Evolutionary conservation across 352 stramenopile genomes (phyloP).

Genomic region (Globisporangium sylvaticum): DNA sequence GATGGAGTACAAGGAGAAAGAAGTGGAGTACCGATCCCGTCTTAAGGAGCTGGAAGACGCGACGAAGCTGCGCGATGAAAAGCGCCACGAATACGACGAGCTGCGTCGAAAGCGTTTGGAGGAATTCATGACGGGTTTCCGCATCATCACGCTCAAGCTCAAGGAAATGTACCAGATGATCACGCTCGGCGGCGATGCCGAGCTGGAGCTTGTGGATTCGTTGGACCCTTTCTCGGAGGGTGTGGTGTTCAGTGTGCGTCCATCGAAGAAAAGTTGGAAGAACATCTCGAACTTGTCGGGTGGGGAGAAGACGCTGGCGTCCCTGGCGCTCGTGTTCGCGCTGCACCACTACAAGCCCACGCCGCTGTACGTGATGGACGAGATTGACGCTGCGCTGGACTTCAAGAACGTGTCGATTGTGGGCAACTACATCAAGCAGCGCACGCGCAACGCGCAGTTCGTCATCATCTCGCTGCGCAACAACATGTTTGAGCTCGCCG

Average conservation of each 20-base stretch:
- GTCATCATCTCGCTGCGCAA: constrained; percentile 99
- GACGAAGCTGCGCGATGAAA: constrained; percentile 89
- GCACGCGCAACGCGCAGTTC: constrained; percentile 99
- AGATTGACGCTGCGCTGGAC: constrained; percentile 93
- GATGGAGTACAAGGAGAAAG: constrained; percentile 92
- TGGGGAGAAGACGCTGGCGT: constrained; percentile 98
- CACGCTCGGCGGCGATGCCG: constrained; percentile 95
- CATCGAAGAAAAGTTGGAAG: constrained; percentile 99
- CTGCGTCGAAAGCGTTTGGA: constrained; percentile 95
- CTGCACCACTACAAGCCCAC: constrained; percentile 99
- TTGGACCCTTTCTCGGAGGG: constrained; percentile 99
- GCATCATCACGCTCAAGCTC: constrained; percentile 97
- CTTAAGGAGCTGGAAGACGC: constrained; percentile 94
- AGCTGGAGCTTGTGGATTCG: constrained; percentile 99
- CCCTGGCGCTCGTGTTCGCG: constrained; percentile 98
- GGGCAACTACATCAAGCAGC: constrained; percentile 99
- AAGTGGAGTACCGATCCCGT: constrained; percentile 92
- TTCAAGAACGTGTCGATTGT: constrained; percentile 99
- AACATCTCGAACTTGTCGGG: constrained; percentile 99
- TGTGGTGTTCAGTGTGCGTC: constrained; percentile 98
- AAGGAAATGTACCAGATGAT: constrained; percentile 99
- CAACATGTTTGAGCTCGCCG: constrained; percentile 99
- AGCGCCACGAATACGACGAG: constrained; percentile 94
- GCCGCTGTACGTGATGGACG: constrained; percentile 98
- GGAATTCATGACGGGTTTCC: constrained; percentile 99